Conservation (phyloP, 2,329 filamentous ascomycete species). For the Colletotrichum shisoi region DNA sequence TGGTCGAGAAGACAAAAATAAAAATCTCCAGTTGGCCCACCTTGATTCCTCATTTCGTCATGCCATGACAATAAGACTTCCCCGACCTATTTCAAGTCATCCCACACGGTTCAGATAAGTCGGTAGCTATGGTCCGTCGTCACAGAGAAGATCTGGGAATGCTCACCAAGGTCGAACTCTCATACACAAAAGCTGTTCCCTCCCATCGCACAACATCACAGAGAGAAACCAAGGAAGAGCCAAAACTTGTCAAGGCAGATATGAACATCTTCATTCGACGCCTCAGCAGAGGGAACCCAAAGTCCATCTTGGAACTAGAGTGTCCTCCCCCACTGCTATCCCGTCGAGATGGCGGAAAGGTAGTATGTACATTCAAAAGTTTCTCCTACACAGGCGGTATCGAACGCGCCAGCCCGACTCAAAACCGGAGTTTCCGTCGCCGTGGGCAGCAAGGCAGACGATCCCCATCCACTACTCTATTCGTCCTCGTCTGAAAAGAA, state of each 20-base stretch:
- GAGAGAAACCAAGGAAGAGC: neutral
- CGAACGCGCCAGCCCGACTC: slow-evolving; percentile 15
- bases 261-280: slow-evolving; percentile 27
- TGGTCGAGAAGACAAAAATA: neutral
- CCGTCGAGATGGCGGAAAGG: neutral
- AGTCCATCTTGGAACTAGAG: slow-evolving; percentile 1
- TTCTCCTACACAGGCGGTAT: slow-evolving; percentile 22
- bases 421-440: neutral
- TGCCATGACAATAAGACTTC: neutral
- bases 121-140: neutral
- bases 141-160: neutral
- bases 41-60: neutral
- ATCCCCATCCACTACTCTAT: neutral
- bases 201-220: neutral
- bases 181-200: neutral
- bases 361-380: slow-evolving; percentile 31
- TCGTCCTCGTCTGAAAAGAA: neutral
- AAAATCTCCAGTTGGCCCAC: neutral
- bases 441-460: neutral
- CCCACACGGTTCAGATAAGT: neutral
- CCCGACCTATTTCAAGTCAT: neutral
- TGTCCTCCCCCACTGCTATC: neutral
- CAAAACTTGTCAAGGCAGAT: slow-evolving; percentile 21
- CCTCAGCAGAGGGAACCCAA: neutral
- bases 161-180: neutral